Percentiles rank a stretch among this genome's conserved stretches.
Conservation (phyloP, 345 rosid genomes). For the Excoecaria agallocha region DNA sequence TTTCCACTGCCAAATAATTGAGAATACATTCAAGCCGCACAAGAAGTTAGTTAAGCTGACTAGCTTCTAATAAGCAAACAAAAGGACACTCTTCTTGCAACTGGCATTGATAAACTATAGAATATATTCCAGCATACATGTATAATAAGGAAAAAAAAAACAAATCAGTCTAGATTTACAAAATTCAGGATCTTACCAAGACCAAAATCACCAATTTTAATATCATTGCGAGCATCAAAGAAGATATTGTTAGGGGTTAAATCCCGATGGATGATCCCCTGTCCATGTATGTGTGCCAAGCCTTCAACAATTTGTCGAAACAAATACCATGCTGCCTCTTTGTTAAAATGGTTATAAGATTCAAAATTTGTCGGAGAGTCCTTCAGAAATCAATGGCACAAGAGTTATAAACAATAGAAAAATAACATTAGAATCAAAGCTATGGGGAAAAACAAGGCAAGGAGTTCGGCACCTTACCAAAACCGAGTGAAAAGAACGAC, state of each 20-base stretch:
- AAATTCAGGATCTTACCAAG: constrained; percentile 57
- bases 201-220: constrained; percentile 97
- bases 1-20: background rate
- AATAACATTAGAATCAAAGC: background rate
- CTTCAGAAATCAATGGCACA: constrained; percentile 36
- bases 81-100: background rate
- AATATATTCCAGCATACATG: background rate
- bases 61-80: background rate
- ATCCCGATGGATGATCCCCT: constrained; percentile 97
- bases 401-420: background rate
- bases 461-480: too few relatives aligned
- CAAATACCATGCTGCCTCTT: constrained; percentile 78
- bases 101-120: background rate
- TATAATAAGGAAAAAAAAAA: constrained; percentile 11
- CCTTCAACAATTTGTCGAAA: constrained; percentile 97
- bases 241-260: constrained; percentile 91
- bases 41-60: background rate
- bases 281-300: constrained; percentile 89
- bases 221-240: constrained; percentile 90
- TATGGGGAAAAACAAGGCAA: too few relatives aligned
- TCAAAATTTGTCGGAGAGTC: constrained; percentile 87
- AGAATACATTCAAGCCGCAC: background rate
- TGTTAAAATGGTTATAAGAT: constrained; percentile 77
- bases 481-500: too few relatives aligned
- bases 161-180: constrained; percentile 21